Evolutionary conservation across 2,329 filamentous ascomycete genomes (phyloP).

Genomic region (Pseudogymnoascus sp.): DNA sequence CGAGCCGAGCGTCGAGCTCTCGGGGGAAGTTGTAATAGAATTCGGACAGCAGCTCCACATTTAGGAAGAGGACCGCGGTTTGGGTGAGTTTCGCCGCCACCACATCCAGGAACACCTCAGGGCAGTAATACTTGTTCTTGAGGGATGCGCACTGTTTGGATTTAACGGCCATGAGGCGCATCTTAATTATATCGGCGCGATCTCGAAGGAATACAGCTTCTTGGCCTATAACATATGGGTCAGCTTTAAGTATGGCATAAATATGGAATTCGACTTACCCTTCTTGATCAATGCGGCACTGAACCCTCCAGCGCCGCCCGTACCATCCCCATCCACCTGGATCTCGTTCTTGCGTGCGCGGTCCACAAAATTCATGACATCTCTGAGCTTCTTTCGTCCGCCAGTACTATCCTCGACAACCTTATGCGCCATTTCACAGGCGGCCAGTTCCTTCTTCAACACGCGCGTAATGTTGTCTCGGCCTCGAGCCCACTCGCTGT

Average conservation of each 20-base stretch:
- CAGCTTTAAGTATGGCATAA: background rate
- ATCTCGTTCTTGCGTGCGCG: constrained; percentile 80
- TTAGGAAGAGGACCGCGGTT: constrained; percentile 92
- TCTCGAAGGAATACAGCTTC: constrained; percentile 93
- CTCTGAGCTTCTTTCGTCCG: constrained; percentile 73
- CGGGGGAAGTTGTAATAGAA: constrained; percentile 98
- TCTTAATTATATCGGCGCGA: constrained; percentile 78
- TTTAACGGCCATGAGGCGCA: constrained; percentile 80
- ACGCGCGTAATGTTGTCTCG: constrained; percentile 73
- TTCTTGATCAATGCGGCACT: constrained; percentile 75
- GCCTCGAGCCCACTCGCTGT: constrained; percentile 77
- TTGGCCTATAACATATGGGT: constrained; percentile 49
- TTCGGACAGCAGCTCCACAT: constrained; percentile 91
- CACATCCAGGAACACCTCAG: constrained; percentile 95
- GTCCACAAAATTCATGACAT: constrained; percentile 88
- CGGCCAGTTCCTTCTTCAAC: constrained; percentile 78
- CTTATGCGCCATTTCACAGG: constrained; percentile 72
- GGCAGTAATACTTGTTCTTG: constrained; percentile 93
- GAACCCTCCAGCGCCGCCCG: constrained; percentile 85
- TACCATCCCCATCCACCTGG: constrained; percentile 71
- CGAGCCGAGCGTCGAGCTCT: constrained; percentile 79
- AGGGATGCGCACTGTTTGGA: constrained; percentile 78
- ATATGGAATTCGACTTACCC: constrained; percentile 47
- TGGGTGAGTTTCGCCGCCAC: constrained; percentile 91
- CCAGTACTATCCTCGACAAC: constrained; percentile 69